Evolutionary conservation across 2,329 filamentous ascomycete species (phyloP), one percentile per base, ranked within the genome.

Genomic region (Cytospora paraplurivora): DNA sequence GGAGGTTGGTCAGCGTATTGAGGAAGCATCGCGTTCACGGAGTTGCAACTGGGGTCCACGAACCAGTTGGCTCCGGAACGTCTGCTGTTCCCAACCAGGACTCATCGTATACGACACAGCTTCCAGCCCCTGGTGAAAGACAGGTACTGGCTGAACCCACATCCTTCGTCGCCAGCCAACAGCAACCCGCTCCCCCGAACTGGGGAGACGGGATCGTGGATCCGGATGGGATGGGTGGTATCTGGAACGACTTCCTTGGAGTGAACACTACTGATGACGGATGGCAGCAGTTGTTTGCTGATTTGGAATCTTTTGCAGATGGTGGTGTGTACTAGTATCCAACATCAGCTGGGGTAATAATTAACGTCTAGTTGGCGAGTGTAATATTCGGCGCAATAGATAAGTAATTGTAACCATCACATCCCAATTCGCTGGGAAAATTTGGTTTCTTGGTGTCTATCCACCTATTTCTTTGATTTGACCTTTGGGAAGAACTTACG

Each of bases 241-340:
- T 64, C 11, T 69, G 64, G 66, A 47, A 62, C 35, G 64, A 64
- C 33, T 55, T 67, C 10, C 37, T 64, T 4, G 59, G 58, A n/a
- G 58, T 33, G 19, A 58, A 53, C 4, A 34, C 56, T 7, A 58
- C 61, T 1, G 61, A 64, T 13, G 60, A 56, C 13, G 64, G 63
- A 7, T 68, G 68, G 68, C 61, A 64, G n/a, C 64, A 67, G 32
- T 53, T 71, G 54, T 67, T 68, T 66, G 68, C 66, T 21, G 67
- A 68, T 54, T 34, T 68, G 8, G 66, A 59, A 54, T 58, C 50
- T 15, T 49, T 58, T 2, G n/a, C 50, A n/a, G 58, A 37, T 27
- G 58, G 50, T 7, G n/a, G 44, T 2, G 21, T 21, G 51, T 60
- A 32, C 47, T 19, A 60, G 17, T 47, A 21, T 12, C n/a, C 10